Evolutionary conservation across 2,329 filamentous ascomycete species (phyloP).

Genomic region (Penicillium paneum): DNA sequence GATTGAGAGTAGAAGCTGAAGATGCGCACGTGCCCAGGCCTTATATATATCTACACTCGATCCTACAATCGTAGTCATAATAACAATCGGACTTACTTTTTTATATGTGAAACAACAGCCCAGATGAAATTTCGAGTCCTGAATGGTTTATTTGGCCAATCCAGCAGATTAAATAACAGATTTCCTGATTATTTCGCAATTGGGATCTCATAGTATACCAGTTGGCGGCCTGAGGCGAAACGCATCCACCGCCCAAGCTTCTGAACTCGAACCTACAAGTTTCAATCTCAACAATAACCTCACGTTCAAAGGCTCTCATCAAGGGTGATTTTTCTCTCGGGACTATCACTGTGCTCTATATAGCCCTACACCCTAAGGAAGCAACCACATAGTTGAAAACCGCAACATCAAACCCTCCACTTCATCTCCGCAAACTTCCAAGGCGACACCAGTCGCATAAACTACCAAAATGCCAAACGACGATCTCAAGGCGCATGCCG

Average conservation of each 20-base stretch:
- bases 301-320: neutral
- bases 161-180: neutral
- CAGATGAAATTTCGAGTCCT: rapidly evolving
- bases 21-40: neutral
- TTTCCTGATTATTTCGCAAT: neutral
- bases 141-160: neutral
- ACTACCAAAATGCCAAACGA: slow-evolving; percentile 37
- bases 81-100: neutral
- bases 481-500: slow-evolving; percentile 56
- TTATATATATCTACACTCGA: neutral
- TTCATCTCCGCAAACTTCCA: slow-evolving; percentile 24
- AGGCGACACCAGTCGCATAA: slow-evolving; percentile 51
- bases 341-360: neutral
- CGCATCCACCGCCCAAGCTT: slow-evolving; percentile 9
- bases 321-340: neutral
- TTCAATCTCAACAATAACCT: slow-evolving; percentile 1
- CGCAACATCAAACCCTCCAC: neutral
- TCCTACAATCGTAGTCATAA: neutral
- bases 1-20: neutral
- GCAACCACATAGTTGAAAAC: neutral
- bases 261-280: slow-evolving; percentile 1
- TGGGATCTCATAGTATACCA: neutral
- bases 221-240: slow-evolving; percentile 4
- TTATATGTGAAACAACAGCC: no score
- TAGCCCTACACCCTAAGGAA: rapidly evolving